Evolutionary conservation across 495 filamentous ascomycete species (phyloP).

Genomic region (Beverwykella pulmonaria): DNA sequence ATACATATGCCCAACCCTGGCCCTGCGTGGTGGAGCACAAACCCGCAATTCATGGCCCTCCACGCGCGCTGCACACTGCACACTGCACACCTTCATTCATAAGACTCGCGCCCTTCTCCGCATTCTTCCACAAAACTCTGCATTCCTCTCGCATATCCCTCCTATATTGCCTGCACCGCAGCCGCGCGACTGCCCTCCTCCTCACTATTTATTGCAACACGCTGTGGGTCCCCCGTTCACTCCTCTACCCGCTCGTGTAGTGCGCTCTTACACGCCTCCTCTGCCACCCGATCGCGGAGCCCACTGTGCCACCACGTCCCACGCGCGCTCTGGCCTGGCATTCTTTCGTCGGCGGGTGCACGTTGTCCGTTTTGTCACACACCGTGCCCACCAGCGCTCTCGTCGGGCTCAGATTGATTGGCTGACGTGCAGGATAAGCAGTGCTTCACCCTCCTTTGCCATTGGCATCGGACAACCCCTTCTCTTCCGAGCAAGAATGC

Average conservation of each 20-base stretch:
- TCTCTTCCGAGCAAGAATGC: constrained; percentile 44
- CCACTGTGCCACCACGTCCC: constrained; percentile 34
- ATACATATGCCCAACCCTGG: constrained; percentile 18
- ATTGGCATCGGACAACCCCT: constrained; percentile 41
- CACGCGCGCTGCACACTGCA: background rate
- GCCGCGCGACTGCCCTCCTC: constrained; percentile 22
- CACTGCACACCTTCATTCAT: constrained; percentile 18
- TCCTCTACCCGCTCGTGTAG: constrained; percentile 33
- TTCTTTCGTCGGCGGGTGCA: constrained; percentile 27
- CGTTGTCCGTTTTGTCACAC: constrained; percentile 41
- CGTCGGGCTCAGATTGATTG: constrained; percentile 33
- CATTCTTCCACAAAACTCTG: constrained; percentile 32
- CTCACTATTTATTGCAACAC: constrained; percentile 34
- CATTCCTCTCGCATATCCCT: constrained; percentile 17
- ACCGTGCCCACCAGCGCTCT: constrained; percentile 34
- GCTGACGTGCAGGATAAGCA: constrained; percentile 37
- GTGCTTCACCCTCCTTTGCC: constrained; percentile 40
- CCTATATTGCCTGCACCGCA: constrained; percentile 25
- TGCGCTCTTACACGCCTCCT: constrained; percentile 36
- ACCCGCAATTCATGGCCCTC: constrained; percentile 6
- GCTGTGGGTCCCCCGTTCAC: constrained; percentile 25
- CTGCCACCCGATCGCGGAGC: constrained; percentile 38
- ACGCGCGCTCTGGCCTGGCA: constrained; percentile 26
- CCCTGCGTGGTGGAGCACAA: constrained; percentile 24
- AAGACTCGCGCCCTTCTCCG: constrained; percentile 30